Evolutionary conservation across 108 stramenopile species (phyloP), one percentile per base, ranked within the genome.

Genomic region (Tribonema minus): DNA sequence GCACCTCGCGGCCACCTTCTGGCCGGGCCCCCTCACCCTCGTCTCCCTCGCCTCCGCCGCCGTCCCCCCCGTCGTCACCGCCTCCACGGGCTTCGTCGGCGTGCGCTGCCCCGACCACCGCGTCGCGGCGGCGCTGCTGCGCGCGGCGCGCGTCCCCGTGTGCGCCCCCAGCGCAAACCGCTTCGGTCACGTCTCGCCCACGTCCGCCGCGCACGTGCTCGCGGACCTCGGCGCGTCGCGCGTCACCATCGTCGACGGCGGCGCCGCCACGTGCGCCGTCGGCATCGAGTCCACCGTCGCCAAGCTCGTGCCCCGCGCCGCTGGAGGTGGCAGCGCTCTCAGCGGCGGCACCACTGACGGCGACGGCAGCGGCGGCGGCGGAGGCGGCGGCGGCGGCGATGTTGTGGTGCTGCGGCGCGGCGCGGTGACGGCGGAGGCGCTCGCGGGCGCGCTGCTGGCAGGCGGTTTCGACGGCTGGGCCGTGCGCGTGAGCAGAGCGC

Each of bases 131-230:
- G 86, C 87, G 2, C 80, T 99, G 37, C 85, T 99, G 36, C 75
- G 75, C 29, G 86, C 82, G 15, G 91, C 92, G 3, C 37, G 83
- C 38, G 91, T 95, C 46, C 98, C 98, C 28, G 93, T 99, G 61
- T 97, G 96, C 2, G 98, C 98, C 27, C 98, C 98, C 9, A 90
- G 89, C 73, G 98, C 98, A 20, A 99, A 99, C 72, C 92, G 95
- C 58, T 99, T 98, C 84, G 81, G 81, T 27, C 33, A 20, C 15
- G 6, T 2, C 38, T 64, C 64, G 28, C 96, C 98, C 37, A 99
- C 98, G 2, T 58, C 78, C 31, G 93, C 97, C 0, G 62, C 68
- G 12, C 98, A 99, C 80, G 98, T 99, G 0, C 88, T 93, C 87
- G 67, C 64, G 40, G 81, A 82, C 40, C 61, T 82, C 5, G 72